Evolutionary conservation across 345 rosid species (phyloP).

Genomic region (Brassica juncea): DNA sequence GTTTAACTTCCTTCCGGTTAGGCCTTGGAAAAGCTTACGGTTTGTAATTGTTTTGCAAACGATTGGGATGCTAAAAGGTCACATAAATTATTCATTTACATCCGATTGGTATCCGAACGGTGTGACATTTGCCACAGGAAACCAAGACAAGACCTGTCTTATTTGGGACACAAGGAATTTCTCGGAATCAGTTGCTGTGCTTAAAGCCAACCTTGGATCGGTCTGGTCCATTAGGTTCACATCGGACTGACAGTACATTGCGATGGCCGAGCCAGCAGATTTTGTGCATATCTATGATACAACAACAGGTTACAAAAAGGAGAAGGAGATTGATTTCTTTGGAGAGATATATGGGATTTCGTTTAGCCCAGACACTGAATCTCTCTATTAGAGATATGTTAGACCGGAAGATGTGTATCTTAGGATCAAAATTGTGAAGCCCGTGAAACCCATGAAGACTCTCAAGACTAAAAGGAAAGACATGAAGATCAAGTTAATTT

Average conservation of each 20-base stretch:
- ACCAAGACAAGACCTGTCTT: constrained; percentile 80
- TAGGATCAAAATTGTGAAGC: too few species aligned
- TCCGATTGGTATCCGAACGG: constrained; percentile 85
- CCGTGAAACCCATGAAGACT: too few species aligned
- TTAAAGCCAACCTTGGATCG: constrained; percentile 79
- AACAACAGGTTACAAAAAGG: constrained; percentile 57
- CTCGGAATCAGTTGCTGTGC: constrained; percentile 58
- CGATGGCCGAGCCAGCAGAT: constrained; percentile 87
- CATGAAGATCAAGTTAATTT: too few species aligned
- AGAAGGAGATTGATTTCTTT: constrained; percentile 82
- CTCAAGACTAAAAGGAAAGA: too few species aligned
- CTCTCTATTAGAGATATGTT: constrained; percentile 41
- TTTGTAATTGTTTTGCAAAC: constrained; percentile 42
- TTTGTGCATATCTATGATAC: constrained; percentile 74
- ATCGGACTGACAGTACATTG: constrained; percentile 64
- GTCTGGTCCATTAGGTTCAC: constrained; percentile 67
- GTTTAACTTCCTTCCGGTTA: background rate
- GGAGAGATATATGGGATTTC: constrained; percentile 85
- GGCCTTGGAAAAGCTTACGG: background rate
- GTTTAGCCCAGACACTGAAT: constrained; percentile 77
- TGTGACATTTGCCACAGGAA: constrained; percentile 74
- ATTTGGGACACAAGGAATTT: constrained; percentile 70
- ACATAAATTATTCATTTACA: constrained; percentile 78
- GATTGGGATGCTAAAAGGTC: constrained; percentile 53
- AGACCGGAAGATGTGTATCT: too few species aligned